Evolutionary conservation across 2,329 filamentous ascomycete genomes (phyloP).

Genomic region (Aureobasidium musti): DNA sequence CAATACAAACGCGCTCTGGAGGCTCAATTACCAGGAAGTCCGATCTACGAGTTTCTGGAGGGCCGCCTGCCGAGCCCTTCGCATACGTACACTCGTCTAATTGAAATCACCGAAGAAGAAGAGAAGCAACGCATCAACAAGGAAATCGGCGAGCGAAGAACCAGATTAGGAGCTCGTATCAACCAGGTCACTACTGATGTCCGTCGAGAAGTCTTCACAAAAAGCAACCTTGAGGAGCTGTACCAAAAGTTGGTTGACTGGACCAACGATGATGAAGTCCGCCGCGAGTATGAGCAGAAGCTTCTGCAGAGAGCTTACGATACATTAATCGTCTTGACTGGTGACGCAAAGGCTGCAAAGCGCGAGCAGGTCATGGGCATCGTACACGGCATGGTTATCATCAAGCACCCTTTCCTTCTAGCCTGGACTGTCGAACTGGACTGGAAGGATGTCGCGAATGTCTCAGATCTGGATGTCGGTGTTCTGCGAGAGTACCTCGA

Average conservation of each 20-base stretch:
- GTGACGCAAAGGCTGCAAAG: conserved; percentile 69
- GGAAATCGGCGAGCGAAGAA: conserved; percentile 84
- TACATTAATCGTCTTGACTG: conserved; percentile 66
- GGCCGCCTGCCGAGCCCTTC: conserved; percentile 78
- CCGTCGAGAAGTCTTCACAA: conserved; percentile 76
- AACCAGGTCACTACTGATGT: conserved; percentile 83
- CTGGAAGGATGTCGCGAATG: conserved; percentile 76
- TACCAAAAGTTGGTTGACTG: conserved; percentile 88
- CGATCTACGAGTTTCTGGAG: conserved; percentile 79
- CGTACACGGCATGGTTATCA: conserved; percentile 91
- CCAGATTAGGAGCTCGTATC: conserved; percentile 79
- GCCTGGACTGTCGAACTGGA: conserved; percentile 92
- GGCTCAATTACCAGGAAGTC: conserved; percentile 75
- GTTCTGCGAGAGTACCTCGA: conserved; percentile 78
- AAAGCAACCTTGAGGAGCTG: conserved; percentile 75
- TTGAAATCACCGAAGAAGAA: conserved; percentile 78
- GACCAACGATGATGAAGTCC: conserved; percentile 80
- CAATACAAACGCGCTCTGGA: conserved; percentile 77
- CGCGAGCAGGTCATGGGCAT: conserved; percentile 72
- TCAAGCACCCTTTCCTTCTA: conserved; percentile 84
- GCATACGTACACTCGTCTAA: conserved; percentile 77
- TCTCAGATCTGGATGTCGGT: conserved; percentile 74
- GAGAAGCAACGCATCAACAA: conserved; percentile 89
- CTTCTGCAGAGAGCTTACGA: conserved; percentile 80
- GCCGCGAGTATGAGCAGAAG: conserved; percentile 87